Percentiles rank a stretch among this genome's conserved stretches.
Evolutionary conservation across 164 flowering plant genomes (phyloP).

Genomic region (Magnolia officinalis): DNA sequence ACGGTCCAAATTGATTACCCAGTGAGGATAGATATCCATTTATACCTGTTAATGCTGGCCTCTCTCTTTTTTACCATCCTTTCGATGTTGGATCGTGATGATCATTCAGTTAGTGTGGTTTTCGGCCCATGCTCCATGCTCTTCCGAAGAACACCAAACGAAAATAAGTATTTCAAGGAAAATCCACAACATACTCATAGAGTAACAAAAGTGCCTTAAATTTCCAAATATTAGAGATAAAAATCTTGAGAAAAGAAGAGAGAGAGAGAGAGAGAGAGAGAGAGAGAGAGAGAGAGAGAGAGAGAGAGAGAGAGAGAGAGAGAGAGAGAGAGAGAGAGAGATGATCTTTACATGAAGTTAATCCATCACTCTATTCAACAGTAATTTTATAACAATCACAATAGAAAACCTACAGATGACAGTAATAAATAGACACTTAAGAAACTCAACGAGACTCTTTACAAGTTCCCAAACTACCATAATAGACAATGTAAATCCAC

Average conservation of each 20-base stretch:
- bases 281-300: neutral
- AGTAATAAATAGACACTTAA: neutral
- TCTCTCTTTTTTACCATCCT: neutral
- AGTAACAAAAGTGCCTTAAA: neutral
- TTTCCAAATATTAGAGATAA: neutral
- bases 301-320: neutral
- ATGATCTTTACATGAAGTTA: neutral
- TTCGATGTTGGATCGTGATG: neutral
- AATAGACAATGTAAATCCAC: slow-evolving; percentile 1
- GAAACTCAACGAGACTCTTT: neutral
- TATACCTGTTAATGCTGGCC: neutral
- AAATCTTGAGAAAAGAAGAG: no score
- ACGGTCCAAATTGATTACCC: no score
- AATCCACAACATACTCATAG: neutral
- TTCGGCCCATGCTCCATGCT: neutral
- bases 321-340: neutral
- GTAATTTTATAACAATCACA: slow-evolving; percentile 3
- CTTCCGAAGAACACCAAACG: neutral
- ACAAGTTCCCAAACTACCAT: neutral
- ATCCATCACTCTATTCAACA: slow-evolving; percentile 3
- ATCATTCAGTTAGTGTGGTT: no score
- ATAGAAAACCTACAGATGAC: neutral
- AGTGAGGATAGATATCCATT: no score
- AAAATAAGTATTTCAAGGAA: no score
- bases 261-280: no score